Evolutionary conservation across 352 stramenopile species (phyloP).

Genomic region (Pythium phragmiticola): DNA sequence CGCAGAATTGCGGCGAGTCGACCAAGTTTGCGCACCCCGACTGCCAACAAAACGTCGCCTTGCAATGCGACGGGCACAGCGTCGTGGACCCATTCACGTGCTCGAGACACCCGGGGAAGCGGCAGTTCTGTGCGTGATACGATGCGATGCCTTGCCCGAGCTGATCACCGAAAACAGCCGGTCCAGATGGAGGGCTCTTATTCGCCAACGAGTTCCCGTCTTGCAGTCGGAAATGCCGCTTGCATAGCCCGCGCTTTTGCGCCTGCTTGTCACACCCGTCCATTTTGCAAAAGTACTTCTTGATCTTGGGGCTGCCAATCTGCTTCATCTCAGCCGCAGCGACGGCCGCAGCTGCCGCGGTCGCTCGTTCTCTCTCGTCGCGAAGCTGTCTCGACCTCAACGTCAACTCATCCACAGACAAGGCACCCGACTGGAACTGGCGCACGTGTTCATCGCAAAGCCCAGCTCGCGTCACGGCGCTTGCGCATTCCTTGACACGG

Average conservation of each 20-base stretch:
- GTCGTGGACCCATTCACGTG: slow-evolving; percentile 20
- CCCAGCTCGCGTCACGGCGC: slow-evolving; percentile 30
- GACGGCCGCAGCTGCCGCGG: slow-evolving; percentile 17
- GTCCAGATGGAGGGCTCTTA: slow-evolving; percentile 1
- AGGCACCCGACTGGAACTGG: slow-evolving; percentile 42
- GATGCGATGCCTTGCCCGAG: slow-evolving; percentile 12
- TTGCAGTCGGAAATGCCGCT: slow-evolving; percentile 58
- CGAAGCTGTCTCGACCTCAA: slow-evolving; percentile 37
- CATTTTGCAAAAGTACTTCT: slow-evolving; percentile 68
- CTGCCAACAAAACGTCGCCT: slow-evolving; percentile 60
- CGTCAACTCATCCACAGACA: slow-evolving; percentile 65
- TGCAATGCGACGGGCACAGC: slow-evolving; percentile 50
- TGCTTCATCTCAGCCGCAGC: slow-evolving; percentile 29
- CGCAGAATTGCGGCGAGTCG: slow-evolving; percentile 49
- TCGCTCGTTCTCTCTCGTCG: slow-evolving; percentile 21
- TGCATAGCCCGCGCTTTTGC: slow-evolving; percentile 61
- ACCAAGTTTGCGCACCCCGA: slow-evolving; percentile 64
- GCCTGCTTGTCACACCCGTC: slow-evolving; percentile 63
- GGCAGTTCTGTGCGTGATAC: slow-evolving; percentile 28
- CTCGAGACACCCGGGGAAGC: slow-evolving; percentile 47
- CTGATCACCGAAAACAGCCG: slow-evolving; percentile 20
- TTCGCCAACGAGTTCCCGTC: slow-evolving; percentile 13
- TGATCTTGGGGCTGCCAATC: slow-evolving; percentile 27
- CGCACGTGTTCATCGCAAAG: slow-evolving; percentile 51
- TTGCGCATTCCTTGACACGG: slow-evolving; percentile 41